Evolutionary conservation across 768 basidiomycete genomes (phyloP).

Genomic region (Amanita exitialis): DNA sequence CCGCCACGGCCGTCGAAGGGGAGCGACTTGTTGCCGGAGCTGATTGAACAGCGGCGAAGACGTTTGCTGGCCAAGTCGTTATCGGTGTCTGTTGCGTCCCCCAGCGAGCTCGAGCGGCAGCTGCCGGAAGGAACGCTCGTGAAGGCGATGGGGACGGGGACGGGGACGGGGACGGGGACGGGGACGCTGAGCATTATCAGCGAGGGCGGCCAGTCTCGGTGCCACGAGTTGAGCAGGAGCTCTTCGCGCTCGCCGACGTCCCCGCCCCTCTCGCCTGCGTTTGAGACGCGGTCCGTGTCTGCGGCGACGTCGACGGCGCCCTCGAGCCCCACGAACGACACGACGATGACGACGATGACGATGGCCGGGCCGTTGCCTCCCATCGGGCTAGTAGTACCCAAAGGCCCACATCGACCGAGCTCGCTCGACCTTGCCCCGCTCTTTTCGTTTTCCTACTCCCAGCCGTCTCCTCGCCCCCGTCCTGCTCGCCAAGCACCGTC

Average conservation of each 20-base stretch:
- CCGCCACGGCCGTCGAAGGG: background rate
- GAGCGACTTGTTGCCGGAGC: conserved; percentile 33
- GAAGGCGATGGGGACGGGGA: conserved; percentile 16
- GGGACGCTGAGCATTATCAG: conserved; percentile 14
- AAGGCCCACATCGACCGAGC: background rate
- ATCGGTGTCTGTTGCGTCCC: conserved; percentile 53
- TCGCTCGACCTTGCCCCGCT: background rate
- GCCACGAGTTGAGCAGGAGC: background rate
- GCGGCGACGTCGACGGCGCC: background rate
- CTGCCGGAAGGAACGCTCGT: conserved; percentile 20
- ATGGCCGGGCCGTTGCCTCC: too few species aligned
- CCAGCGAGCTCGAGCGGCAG: conserved; percentile 32
- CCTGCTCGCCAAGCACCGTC: background rate
- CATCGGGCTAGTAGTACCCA: too few species aligned
- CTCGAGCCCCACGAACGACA: background rate
- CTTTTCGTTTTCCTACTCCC: background rate
- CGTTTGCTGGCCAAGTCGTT: conserved; percentile 49
- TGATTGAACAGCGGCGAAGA: conserved; percentile 46
- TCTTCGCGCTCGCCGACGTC: background rate
- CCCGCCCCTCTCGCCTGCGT: background rate
- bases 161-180: conserved; percentile 15
- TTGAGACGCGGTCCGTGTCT: background rate
- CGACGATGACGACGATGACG: background rate
- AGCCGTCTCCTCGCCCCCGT: too few species aligned
- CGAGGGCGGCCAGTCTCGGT: background rate